phyloP scores from a whole-genome alignment of 2,329 filamentous ascomycete species.

The Fusarium euwallaceae region DNA sequence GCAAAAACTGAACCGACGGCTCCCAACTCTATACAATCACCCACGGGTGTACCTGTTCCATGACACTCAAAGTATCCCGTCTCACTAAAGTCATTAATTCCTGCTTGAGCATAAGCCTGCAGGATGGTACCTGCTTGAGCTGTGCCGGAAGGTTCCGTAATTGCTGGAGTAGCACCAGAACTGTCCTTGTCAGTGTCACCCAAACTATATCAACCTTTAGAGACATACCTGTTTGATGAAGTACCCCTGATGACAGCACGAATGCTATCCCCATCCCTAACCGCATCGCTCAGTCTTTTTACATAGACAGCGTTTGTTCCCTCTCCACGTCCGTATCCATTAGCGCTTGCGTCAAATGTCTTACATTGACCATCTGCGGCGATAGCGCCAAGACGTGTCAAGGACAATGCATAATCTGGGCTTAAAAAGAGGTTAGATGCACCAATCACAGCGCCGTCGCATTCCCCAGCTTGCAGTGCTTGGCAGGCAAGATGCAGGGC shows the following conservation, averaged over 20 bases:
- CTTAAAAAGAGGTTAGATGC: slow-evolving; percentile 48
- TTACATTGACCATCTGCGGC: slow-evolving; percentile 53
- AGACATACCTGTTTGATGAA: slow-evolving; percentile 57
- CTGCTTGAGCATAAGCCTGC: slow-evolving; percentile 43
- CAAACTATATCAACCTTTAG: slow-evolving; percentile 43
- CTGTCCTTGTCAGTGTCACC: slow-evolving; percentile 27
- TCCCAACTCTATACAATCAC: slow-evolving; percentile 47
- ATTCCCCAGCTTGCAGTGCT: slow-evolving; percentile 50
- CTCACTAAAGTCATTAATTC: slow-evolving; percentile 34
- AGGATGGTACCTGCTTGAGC: slow-evolving; percentile 56
- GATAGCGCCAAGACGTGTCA: slow-evolving; percentile 43
- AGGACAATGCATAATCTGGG: slow-evolving; percentile 43
- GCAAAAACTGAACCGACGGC: slow-evolving; percentile 53
- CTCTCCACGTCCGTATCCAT: slow-evolving; percentile 69
- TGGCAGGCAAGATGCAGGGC: slow-evolving; percentile 57
- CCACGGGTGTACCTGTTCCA: slow-evolving; percentile 48
- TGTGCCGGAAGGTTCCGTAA: slow-evolving; percentile 63
- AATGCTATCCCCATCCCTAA: slow-evolving; percentile 65
- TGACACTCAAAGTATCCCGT: slow-evolving; percentile 50
- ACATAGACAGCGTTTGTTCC: slow-evolving; percentile 66
- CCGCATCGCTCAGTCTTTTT: slow-evolving; percentile 66
- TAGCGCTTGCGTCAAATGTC: slow-evolving; percentile 64
- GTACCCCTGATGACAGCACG: slow-evolving; percentile 63
- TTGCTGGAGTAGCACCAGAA: slow-evolving; percentile 63
- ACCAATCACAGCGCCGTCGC: slow-evolving; percentile 50